Conservation (phyloP, 768 basidiomycete genomes). For the Trametes cubensis region DNA sequence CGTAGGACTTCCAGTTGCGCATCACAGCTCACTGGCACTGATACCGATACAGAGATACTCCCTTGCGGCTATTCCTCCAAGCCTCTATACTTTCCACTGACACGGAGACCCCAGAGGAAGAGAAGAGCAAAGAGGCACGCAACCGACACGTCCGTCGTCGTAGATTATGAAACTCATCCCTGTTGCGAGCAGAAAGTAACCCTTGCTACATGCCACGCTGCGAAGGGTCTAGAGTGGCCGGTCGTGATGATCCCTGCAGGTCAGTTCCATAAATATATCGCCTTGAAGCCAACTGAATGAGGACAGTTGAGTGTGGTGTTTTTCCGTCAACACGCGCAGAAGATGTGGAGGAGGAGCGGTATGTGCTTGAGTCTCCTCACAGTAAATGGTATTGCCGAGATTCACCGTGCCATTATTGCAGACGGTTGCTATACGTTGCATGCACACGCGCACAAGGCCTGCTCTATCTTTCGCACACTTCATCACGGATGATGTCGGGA, state of each 20-base stretch:
- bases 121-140: slow-evolving; percentile 48
- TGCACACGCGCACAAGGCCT: slow-evolving; percentile 83
- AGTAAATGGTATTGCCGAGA: no score
- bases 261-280: slow-evolving; percentile 30
- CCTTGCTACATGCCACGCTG: slow-evolving; percentile 84
- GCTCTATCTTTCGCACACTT: slow-evolving; percentile 58
- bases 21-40: not conserved
- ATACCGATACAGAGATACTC: slow-evolving; percentile 41
- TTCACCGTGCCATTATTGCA: slow-evolving; percentile 31
- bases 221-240: slow-evolving; percentile 92
- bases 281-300: not conserved
- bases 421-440: slow-evolving; percentile 85
- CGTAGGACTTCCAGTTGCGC: not conserved
- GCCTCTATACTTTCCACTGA: slow-evolving; percentile 84
- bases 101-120: slow-evolving; percentile 62
- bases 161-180: not conserved
- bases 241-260: slow-evolving; percentile 81
- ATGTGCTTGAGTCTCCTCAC: slow-evolving; percentile 16
- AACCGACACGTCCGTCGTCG: not conserved
- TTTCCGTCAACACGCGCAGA: slow-evolving; percentile 78
- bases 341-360: slow-evolving; percentile 84
- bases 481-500: slow-evolving; percentile 56
- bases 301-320: slow-evolving; percentile 66
- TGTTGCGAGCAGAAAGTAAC: slow-evolving; percentile 64
- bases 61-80: slow-evolving; percentile 72